These are phyloP conservation scores for Phialophora chinensis DNA, from an alignment of 2,329 filamentous ascomycete species.

Conservation along the genomic window DNA sequence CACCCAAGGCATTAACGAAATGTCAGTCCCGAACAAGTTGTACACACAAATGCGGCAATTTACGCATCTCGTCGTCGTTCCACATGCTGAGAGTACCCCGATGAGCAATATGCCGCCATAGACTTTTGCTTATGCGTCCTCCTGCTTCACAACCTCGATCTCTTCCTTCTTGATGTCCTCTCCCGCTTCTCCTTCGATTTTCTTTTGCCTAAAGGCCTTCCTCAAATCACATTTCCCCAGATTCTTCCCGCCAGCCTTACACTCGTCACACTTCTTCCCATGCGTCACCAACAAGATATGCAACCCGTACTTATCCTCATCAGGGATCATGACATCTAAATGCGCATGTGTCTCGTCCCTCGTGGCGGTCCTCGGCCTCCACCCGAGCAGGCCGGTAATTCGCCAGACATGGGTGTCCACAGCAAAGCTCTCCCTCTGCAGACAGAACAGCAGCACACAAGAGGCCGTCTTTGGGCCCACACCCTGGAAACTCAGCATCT, in stretches of 20 bases:
- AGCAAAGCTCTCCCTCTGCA: slow-evolving; percentile 67
- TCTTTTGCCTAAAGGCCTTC: slow-evolving; percentile 64
- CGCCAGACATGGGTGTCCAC: slow-evolving; percentile 72
- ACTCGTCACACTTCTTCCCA: slow-evolving; percentile 66
- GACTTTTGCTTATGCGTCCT: slow-evolving; percentile 13
- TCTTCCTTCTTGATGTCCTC: slow-evolving; percentile 60
- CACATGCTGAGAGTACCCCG: no score
- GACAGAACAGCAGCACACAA: slow-evolving; percentile 69
- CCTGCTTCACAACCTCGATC: slow-evolving; percentile 38
- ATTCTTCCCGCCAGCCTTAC: slow-evolving; percentile 61
- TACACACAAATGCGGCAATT: neutral
- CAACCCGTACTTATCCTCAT: slow-evolving; percentile 67
- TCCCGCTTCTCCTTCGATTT: slow-evolving; percentile 69
- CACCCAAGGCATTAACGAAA: neutral
- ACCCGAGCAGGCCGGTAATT: slow-evolving; percentile 65
- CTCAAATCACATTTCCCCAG: slow-evolving; percentile 67
- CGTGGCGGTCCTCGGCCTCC: slow-evolving; percentile 58
- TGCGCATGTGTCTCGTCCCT: slow-evolving; percentile 51
- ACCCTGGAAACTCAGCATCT: slow-evolving; percentile 64
- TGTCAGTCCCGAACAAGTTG: neutral
- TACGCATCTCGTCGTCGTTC: neutral
- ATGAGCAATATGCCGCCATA: neutral
- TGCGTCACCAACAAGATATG: slow-evolving; percentile 68
- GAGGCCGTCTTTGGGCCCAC: slow-evolving; percentile 71
- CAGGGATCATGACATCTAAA: slow-evolving; percentile 65